phyloP scores from a whole-genome alignment of 768 basidiomycete species.

The Boletus eberwhitei region DNA sequence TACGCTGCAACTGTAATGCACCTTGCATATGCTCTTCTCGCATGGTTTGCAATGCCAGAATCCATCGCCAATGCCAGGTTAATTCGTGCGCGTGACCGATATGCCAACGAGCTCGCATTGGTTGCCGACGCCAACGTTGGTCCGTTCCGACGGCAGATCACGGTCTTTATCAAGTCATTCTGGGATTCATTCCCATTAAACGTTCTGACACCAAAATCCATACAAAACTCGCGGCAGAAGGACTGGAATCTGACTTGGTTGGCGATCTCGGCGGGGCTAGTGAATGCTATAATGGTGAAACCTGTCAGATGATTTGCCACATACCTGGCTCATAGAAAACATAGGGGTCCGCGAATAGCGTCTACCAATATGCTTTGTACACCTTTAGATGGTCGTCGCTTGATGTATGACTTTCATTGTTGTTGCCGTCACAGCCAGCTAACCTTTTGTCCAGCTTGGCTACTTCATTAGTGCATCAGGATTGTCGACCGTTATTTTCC shows the following conservation, averaged over 20 bases:
- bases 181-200: conserved; percentile 5
- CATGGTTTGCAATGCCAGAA: neutral
- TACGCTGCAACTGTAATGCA: neutral
- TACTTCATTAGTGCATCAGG: conserved; percentile 3
- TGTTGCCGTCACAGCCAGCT: neutral
- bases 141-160: neutral
- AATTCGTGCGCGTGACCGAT: neutral
- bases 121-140: neutral
- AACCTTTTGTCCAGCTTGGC: neutral
- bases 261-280: neutral
- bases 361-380: conserved; percentile 4
- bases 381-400: neutral
- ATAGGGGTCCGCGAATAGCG: neutral
- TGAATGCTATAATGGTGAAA: neutral
- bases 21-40: neutral
- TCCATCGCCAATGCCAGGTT: neutral
- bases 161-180: neutral
- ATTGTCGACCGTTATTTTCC: neutral
- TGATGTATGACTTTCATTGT: neutral
- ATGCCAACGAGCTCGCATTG: neutral
- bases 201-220: neutral
- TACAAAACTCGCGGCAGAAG: neutral
- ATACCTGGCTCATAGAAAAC: neutral
- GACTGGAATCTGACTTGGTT: conserved; percentile 1
- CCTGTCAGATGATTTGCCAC: neutral